phyloP scores from a whole-genome alignment of 2,329 filamentous ascomycete genomes.

The Albophoma yamanashiensis region DNA sequence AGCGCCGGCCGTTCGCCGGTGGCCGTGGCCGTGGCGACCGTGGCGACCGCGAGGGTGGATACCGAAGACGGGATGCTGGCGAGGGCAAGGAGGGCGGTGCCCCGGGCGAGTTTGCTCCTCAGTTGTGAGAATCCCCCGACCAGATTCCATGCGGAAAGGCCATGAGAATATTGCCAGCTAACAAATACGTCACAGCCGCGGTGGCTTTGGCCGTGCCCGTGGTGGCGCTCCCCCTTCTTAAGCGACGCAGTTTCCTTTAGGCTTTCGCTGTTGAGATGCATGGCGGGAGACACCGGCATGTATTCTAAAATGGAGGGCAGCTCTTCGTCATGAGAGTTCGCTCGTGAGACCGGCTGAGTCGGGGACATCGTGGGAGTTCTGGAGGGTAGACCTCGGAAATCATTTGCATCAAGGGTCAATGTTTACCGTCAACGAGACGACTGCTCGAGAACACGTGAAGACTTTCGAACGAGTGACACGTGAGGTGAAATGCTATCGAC shows the following conservation, averaged over 20 bases:
- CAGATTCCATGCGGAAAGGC: neutral
- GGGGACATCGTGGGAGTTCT: conserved; percentile 34
- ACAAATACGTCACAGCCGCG: conserved; percentile 46
- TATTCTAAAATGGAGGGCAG: conserved; percentile 34
- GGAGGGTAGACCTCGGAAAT: conserved; percentile 36
- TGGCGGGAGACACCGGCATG: conserved; percentile 34
- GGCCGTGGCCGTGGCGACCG: conserved; percentile 62
- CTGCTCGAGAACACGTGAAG: conserved; percentile 14
- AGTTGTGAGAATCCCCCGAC: conserved; percentile 53
- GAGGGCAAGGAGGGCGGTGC: conserved; percentile 86
- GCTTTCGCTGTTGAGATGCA: conserved; percentile 33
- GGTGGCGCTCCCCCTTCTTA: conserved; percentile 60
- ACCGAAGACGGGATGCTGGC: conserved; percentile 81
- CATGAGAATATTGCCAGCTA: neutral
- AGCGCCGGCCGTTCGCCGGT: conserved; percentile 77
- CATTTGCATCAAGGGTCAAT: conserved; percentile 36
- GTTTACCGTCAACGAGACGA: conserved; percentile 25
- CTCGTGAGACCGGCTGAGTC: conserved; percentile 28
- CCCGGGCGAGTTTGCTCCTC: conserved; percentile 82
- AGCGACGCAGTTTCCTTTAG: conserved; percentile 29
- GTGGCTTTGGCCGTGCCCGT: conserved; percentile 77
- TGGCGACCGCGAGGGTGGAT: conserved; percentile 80
- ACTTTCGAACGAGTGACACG: neutral
- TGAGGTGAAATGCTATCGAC: neutral
- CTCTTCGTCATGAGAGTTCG: conserved; percentile 26